These are phyloP conservation scores for Ensete glaucum DNA, from an alignment of 176 grass and related monocot species.

Conservation along the genomic window DNA sequence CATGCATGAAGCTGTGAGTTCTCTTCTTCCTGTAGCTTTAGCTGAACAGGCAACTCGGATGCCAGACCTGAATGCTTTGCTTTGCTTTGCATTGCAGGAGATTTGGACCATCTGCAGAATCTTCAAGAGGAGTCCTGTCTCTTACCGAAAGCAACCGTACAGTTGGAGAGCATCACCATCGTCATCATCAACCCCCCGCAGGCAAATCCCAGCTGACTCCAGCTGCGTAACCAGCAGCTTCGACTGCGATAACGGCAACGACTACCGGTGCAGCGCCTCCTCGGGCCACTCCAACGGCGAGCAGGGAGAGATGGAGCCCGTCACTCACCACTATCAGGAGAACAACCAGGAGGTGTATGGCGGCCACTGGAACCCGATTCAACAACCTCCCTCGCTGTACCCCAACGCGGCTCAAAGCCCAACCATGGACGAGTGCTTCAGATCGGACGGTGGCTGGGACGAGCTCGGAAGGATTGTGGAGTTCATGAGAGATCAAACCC, in stretches of 20 bases:
- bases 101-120: slow-evolving; percentile 11
- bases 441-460: not conserved
- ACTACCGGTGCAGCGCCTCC: not conserved
- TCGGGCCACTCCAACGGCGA: not conserved
- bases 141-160: slow-evolving; percentile 1
- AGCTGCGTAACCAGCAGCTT: not conserved
- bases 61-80: not conserved
- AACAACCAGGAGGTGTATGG: not conserved
- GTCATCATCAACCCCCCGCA: not conserved
- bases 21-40: not conserved
- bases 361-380: not conserved
- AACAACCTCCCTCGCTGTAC: not conserved
- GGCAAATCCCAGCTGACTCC: not conserved
- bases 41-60: not conserved
- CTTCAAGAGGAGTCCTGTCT: slow-evolving; percentile 1
- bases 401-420: not conserved
- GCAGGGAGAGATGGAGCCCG: not conserved
- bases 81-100: not conserved
- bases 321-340: not conserved
- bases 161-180: not conserved
- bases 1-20: slow-evolving; percentile 9
- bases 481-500: not conserved
- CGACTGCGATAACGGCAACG: not conserved
- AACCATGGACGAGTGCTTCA: not conserved
- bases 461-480: too few species aligned